Conservation (phyloP, 441 rosid genomes). For the Kokia cookei region DNA sequence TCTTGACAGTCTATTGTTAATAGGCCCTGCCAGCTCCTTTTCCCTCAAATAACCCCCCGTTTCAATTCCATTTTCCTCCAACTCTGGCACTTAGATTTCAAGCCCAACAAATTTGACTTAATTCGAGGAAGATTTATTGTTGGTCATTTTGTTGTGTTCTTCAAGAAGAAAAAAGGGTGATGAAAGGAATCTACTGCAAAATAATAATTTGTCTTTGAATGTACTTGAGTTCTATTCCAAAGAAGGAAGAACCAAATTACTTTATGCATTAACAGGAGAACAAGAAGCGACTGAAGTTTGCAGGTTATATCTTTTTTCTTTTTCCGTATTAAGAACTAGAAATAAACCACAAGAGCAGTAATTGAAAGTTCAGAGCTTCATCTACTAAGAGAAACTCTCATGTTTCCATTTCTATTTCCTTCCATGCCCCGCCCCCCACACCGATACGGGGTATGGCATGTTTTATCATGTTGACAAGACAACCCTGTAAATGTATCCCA, state of each 20-base stretch:
- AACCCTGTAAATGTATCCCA: background rate
- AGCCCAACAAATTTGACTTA: background rate
- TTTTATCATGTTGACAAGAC: background rate
- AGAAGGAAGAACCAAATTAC: background rate
- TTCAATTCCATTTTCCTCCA: background rate
- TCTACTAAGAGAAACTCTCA: background rate
- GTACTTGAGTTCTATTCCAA: background rate
- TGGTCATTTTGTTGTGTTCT: background rate
- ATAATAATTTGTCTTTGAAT: conserved; percentile 2
- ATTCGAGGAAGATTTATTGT: background rate
- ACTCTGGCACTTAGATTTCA: background rate
- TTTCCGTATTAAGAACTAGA: background rate
- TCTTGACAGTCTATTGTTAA: background rate
- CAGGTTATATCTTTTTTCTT: background rate
- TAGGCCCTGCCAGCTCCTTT: background rate
- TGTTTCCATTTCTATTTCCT: background rate
- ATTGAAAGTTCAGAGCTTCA: background rate
- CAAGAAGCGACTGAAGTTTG: background rate
- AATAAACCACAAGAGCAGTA: background rate
- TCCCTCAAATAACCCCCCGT: background rate
- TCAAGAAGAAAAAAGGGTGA: background rate
- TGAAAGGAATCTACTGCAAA: background rate
- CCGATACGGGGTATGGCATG: background rate
- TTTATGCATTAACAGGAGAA: background rate
- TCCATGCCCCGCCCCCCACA: background rate